Evolutionary conservation across 306 rosid genomes (phyloP).

Genomic region (Casuarina cunninghamiana): DNA sequence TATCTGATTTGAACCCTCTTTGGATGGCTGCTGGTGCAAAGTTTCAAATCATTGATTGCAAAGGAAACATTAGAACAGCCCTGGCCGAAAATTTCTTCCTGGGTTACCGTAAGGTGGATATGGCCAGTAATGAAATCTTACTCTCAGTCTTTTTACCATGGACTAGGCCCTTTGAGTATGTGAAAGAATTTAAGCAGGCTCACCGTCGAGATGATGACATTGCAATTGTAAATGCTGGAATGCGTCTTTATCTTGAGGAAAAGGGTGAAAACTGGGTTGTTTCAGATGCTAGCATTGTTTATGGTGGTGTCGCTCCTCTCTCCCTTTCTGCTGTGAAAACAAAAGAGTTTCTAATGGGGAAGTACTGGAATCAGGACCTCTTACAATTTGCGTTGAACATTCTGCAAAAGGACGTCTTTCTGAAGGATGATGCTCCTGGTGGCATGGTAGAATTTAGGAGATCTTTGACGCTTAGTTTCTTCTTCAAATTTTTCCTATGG

Average conservation of each 20-base stretch:
- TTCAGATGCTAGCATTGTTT: conserved; percentile 76
- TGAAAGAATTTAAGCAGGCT: conserved; percentile 93
- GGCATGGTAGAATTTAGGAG: conserved; percentile 96
- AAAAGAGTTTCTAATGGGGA: conserved; percentile 70
- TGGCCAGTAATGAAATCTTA: conserved; percentile 71
- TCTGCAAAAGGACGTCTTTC: conserved; percentile 55
- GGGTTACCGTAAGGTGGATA: conserved; percentile 88
- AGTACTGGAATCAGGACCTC: conserved; percentile 71
- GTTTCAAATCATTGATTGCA: conserved; percentile 68
- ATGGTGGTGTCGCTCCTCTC: conserved; percentile 91
- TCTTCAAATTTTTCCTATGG: conserved; percentile 90
- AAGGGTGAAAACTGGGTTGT: conserved; percentile 52
- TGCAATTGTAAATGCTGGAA: conserved; percentile 93
- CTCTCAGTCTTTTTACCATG: conserved; percentile 89
- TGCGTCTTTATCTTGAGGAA: conserved; percentile 73
- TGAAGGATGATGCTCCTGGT: conserved; percentile 83
- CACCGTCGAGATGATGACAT: conserved; percentile 98
- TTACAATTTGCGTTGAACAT: conserved; percentile 64
- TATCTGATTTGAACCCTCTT: conserved; percentile 94
- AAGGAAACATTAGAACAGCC: conserved; percentile 62
- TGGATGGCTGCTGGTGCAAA: conserved; percentile 89
- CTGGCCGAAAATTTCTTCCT: conserved; percentile 77
- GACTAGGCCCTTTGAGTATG: conserved; percentile 79
- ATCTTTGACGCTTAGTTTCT: conserved; percentile 79
- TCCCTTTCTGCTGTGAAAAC: conserved; percentile 70